Percentiles rank a stretch among this genome's conserved stretches.
These are phyloP conservation scores for Karstenula rhodostoma DNA, from an alignment of 2,329 filamentous ascomycete genomes.

Conservation along the genomic window DNA sequence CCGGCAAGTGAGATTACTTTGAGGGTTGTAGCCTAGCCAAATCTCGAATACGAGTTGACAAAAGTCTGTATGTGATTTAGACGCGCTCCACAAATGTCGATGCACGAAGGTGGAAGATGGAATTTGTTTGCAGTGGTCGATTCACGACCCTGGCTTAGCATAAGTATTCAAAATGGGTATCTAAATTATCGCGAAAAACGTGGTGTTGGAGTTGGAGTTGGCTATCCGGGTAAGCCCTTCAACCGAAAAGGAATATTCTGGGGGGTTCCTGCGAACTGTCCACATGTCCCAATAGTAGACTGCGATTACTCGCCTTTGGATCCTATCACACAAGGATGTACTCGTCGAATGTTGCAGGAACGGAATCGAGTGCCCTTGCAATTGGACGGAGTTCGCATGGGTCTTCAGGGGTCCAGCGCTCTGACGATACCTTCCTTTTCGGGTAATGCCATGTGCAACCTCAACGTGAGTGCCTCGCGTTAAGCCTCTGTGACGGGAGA, in stretches of 20 bases:
- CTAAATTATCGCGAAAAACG: not conserved
- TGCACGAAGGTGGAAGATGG: not conserved
- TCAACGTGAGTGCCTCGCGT: slow-evolving; percentile 11
- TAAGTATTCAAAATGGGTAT: not conserved
- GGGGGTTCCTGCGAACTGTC: not conserved
- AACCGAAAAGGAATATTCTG: not conserved
- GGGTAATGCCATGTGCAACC: slow-evolving; percentile 21
- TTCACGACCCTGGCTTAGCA: not conserved
- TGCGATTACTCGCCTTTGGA: not conserved
- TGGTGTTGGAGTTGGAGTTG: not conserved
- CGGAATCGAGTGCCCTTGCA: not conserved
- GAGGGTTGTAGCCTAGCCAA: not conserved
- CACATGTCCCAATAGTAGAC: slow-evolving; percentile 6
- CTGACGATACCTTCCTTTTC: slow-evolving; percentile 25
- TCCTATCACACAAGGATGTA: slow-evolving; percentile 11
- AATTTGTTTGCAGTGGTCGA: not conserved
- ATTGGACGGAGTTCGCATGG: slow-evolving; percentile 12
- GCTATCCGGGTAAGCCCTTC: slow-evolving; percentile 11
- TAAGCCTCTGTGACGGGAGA: not conserved
- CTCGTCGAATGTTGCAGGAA: slow-evolving; percentile 17
- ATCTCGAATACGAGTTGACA: not conserved
- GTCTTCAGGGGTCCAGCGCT: slow-evolving; percentile 5
- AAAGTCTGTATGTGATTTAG: not conserved
- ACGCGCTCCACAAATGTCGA: not conserved
- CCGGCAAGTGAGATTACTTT: not conserved